Evolutionary conservation across 2,329 filamentous ascomycete genomes (phyloP).

Genomic region (Teratosphaeriaceae sp.): DNA sequence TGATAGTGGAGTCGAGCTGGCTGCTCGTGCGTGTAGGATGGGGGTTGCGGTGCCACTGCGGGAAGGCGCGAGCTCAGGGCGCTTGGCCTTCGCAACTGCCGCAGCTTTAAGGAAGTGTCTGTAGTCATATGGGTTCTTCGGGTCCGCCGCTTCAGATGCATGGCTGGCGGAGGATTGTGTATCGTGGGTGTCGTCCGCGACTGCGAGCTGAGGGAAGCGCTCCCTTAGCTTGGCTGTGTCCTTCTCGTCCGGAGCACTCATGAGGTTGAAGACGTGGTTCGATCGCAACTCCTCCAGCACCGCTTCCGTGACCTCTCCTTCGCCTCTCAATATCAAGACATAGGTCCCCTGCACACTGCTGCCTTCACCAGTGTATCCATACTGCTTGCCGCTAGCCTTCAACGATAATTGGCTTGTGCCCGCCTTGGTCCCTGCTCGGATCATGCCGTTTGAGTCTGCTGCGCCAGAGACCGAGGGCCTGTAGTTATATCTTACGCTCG

Average conservation of each 20-base stretch:
- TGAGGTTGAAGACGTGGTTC: conserved; percentile 83
- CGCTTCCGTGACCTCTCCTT: conserved; percentile 20
- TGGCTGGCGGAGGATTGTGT: conserved; percentile 28
- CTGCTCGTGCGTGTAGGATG: conserved; percentile 9
- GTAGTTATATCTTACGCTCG: conserved; percentile 36
- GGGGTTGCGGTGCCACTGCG: conserved; percentile 20
- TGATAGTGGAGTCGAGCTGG: conserved; percentile 13
- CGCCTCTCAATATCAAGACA: conserved; percentile 38
- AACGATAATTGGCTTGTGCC: not conserved
- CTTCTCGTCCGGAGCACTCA: conserved; percentile 58
- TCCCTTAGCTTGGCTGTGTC: conserved; percentile 58
- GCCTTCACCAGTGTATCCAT: conserved; percentile 34
- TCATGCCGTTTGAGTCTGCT: conserved; percentile 9
- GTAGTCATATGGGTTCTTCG: conserved; percentile 43
- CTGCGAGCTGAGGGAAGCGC: conserved; percentile 53
- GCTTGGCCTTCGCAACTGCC: not conserved
- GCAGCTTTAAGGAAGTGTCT: conserved; percentile 37
- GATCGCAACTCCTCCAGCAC: conserved; percentile 69
- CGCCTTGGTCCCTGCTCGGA: conserved; percentile 4
- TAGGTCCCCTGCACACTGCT: conserved; percentile 60
- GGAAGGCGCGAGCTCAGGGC: conserved; percentile 20
- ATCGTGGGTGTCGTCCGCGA: conserved; percentile 17
- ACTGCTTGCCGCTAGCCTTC: conserved; percentile 19
- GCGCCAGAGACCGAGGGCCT: conserved; percentile 32
- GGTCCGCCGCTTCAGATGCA: conserved; percentile 32